Conservation (phyloP, 177 flowering plant species). For the Tripterygium wilfordii region DNA sequence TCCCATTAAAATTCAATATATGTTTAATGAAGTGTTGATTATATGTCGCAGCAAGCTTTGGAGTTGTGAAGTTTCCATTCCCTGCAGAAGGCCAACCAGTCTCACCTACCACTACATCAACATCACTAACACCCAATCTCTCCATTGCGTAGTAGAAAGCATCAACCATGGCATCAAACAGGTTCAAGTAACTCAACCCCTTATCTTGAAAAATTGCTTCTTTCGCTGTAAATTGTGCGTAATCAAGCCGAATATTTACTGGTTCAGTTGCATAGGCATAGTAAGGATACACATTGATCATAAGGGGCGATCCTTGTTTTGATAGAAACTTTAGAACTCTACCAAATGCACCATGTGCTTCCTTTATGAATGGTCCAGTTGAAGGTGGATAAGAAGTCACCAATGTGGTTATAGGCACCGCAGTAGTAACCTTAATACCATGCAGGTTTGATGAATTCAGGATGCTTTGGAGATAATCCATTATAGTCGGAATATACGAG, state of each 20-base stretch:
- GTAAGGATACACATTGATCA: constrained; percentile 37
- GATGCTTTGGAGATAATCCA: constrained; percentile 7
- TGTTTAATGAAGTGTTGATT: constrained; percentile 17
- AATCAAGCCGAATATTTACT: constrained; percentile 8
- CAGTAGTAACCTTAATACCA: constrained; percentile 19
- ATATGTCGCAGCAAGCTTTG: constrained; percentile 15
- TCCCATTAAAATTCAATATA: constrained; percentile 5
- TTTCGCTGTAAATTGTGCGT: constrained; percentile 15
- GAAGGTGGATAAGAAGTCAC: constrained; percentile 29
- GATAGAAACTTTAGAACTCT: constrained; percentile 13
- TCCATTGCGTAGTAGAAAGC: constrained; percentile 29
- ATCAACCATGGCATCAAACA: constrained; percentile 42
- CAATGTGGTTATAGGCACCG: constrained; percentile 9
- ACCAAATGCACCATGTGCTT: background rate
- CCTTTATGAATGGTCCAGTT: constrained; percentile 13
- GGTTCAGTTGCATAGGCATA: constrained; percentile 21
- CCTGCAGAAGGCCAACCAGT: constrained; percentile 38
- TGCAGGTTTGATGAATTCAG: background rate
- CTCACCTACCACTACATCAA: constrained; percentile 20
- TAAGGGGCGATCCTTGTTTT: constrained; percentile 8
- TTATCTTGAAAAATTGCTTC: constrained; percentile 21
- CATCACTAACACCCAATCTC: constrained; percentile 8
- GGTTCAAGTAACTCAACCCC: constrained; percentile 15
- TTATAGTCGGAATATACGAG: constrained; percentile 20
- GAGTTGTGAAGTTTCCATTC: constrained; percentile 8